These are phyloP conservation scores for Daldinia eschscholtzii DNA, from an alignment of 2,329 filamentous ascomycete species.

Conservation along the genomic window DNA sequence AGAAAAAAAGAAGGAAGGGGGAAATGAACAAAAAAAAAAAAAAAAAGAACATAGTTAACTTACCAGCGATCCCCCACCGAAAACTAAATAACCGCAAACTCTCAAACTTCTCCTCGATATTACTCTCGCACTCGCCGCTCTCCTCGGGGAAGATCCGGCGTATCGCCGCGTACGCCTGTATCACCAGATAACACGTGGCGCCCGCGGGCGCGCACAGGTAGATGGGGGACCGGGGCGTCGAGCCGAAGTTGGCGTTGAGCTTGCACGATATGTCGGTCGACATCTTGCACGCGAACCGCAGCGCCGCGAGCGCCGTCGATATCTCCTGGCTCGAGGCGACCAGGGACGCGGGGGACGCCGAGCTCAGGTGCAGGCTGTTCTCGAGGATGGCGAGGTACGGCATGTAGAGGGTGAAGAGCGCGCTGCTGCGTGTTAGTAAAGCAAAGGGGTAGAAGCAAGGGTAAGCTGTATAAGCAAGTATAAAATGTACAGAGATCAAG, in stretches of 20 bases:
- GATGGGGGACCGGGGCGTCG: conserved; percentile 45
- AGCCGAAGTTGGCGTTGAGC: conserved; percentile 47
- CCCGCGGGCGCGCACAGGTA: conserved; percentile 51
- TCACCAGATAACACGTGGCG: conserved; percentile 52
- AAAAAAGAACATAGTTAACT: conserved; percentile 9
- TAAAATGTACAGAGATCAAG: no score
- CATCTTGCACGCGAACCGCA: conserved; percentile 53
- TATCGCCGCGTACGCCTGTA: conserved; percentile 47
- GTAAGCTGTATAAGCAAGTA: no score
- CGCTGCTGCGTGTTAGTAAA: conserved; percentile 31
- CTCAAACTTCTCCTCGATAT: conserved; percentile 53
- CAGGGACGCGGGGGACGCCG: neutral
- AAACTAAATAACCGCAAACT: conserved; percentile 52
- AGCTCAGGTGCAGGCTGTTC: conserved; percentile 10
- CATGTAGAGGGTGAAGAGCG: conserved; percentile 52
- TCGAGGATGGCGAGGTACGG: conserved; percentile 51
- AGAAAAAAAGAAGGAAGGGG: neutral
- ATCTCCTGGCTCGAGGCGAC: conserved; percentile 43
- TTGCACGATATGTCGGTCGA: conserved; percentile 54
- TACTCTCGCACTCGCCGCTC: conserved; percentile 45
- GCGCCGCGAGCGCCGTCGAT: conserved; percentile 48
- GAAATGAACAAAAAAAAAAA: neutral
- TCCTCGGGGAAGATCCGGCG: conserved; percentile 51
- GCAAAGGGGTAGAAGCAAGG: no score
- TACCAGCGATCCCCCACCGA: conserved; percentile 53